These are phyloP conservation scores for Debaryomyces maramus DNA, from an alignment of 805 yeast species.

Conservation along the genomic window DNA sequence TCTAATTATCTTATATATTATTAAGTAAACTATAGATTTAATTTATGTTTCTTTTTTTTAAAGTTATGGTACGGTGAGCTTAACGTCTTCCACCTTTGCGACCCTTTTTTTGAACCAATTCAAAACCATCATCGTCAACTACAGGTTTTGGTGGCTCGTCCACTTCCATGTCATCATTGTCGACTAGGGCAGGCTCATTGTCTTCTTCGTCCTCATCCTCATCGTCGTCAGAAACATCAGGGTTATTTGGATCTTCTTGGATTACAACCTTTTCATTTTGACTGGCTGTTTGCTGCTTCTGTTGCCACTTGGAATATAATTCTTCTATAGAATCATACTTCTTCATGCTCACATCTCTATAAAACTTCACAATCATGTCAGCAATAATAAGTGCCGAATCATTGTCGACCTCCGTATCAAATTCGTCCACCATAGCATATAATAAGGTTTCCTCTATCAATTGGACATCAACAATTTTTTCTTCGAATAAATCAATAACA, in stretches of 20 bases:
- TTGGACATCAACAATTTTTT: conserved; percentile 67
- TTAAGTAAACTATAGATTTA: background rate
- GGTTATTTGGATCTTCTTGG: conserved; percentile 62
- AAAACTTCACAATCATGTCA: conserved; percentile 59
- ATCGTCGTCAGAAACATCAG: conserved; percentile 51
- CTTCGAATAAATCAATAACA: conserved; percentile 74
- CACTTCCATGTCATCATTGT: conserved; percentile 33
- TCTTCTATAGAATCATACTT: conserved; percentile 58
- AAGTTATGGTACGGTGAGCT: background rate
- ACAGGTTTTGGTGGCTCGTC: conserved; percentile 53
- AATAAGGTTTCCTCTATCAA: conserved; percentile 81
- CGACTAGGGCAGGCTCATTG: conserved; percentile 19
- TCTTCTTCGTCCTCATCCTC: conserved; percentile 47
- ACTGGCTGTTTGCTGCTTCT: conserved; percentile 37
- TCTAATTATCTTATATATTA: background rate
- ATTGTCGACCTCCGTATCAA: conserved; percentile 85
- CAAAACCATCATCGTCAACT: conserved; percentile 94
- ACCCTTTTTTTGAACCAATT: conserved; percentile 75
- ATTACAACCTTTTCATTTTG: conserved; percentile 43
- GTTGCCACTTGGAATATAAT: conserved; percentile 59
- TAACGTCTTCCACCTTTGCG: conserved; percentile 37
- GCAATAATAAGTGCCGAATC: conserved; percentile 81
- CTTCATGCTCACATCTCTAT: conserved; percentile 58
- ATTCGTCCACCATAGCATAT: conserved; percentile 93
- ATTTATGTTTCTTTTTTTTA: background rate